Evolutionary conservation across 2,329 filamentous ascomycete species (phyloP), one percentile per base, ranked within the genome.

Genomic region (Aspergillus niger): DNA sequence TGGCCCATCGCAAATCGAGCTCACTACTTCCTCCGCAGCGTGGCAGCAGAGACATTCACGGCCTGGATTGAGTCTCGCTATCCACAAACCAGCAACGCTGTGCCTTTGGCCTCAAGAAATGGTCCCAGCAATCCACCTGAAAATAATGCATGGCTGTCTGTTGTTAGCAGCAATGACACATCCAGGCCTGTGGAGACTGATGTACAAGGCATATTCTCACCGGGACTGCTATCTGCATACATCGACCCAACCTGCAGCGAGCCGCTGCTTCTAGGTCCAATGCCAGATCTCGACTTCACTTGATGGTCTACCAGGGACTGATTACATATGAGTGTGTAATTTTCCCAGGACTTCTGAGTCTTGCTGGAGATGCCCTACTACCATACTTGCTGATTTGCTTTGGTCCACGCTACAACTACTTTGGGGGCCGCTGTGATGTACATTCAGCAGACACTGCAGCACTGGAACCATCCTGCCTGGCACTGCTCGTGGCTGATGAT

Each of bases 1-100:
- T 75, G 74, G 74, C 59, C 62, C 39, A 58, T 75, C 3, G 73
- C 72, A 3, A 66, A 71, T 32, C 57, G 65, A 20, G 67, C 73
- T 1, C 72, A 74, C 28, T 66, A 67, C 7, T 63, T 65, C 47
- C 58, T 76, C 5, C 64, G 72, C 38, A 63, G 63, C 0, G 69
- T 70, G 8, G 71, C 73, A 8, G 66, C 72, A 4, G 70, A 75
- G 24, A 65, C 13, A 43, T 70, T 26, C 44, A 58, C 60, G 10
- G 24, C 56, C 24, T 62, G 60, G 60, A 38, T 62, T 4, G 60
- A 59, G 20, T 59, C 56, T 28, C 60, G 52, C n/a, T 47, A 50
- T 38, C 52, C 60, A 4, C 60, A 59, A 10, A 38, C 17, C 11
- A 52, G 51, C 13, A 43, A 24, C 20, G 30, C 41, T 24, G 22